Evolutionary conservation across 306 rosid genomes (phyloP).

Genomic region (Glycine soja): DNA sequence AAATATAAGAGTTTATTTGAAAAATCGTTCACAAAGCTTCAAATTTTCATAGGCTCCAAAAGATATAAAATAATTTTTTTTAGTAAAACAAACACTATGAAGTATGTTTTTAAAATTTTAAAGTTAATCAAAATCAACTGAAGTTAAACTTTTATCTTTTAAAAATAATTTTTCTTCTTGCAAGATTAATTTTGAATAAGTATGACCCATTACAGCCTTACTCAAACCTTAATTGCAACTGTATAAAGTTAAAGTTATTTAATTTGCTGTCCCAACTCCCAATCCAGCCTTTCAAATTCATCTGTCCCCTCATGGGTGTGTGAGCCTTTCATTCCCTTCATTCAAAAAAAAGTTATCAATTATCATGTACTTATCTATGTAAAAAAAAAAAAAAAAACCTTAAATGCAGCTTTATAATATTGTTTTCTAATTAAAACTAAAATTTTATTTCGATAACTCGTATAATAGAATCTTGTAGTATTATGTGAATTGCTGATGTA

Average conservation of each 20-base stretch:
- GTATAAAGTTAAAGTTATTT: background rate
- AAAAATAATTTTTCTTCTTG: background rate
- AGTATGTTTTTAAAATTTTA: background rate
- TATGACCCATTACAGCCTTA: no score
- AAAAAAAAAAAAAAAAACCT: no score
- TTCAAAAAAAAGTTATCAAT: background rate
- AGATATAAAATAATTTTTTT: no score
- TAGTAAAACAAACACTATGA: no score
- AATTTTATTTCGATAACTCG: no score
- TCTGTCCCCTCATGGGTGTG: background rate
- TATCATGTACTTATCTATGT: background rate
- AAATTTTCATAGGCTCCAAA: no score
- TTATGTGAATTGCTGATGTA: no score
- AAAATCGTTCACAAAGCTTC: no score
- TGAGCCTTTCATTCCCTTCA: background rate
- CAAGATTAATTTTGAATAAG: background rate
- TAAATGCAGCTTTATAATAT: no score
- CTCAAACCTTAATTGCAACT: background rate
- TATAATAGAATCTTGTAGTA: no score
- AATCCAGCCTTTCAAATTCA: background rate
- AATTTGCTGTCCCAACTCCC: background rate
- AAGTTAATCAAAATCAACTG: background rate
- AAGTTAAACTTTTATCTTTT: background rate
- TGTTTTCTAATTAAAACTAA: no score
- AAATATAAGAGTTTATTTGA: no score